A percentile compares a stretch with the other conserved stretches of the same genome.
phyloP scores from a whole-genome alignment of 2,329 filamentous ascomycete genomes.

The Monosporascus cannonballus region DNA sequence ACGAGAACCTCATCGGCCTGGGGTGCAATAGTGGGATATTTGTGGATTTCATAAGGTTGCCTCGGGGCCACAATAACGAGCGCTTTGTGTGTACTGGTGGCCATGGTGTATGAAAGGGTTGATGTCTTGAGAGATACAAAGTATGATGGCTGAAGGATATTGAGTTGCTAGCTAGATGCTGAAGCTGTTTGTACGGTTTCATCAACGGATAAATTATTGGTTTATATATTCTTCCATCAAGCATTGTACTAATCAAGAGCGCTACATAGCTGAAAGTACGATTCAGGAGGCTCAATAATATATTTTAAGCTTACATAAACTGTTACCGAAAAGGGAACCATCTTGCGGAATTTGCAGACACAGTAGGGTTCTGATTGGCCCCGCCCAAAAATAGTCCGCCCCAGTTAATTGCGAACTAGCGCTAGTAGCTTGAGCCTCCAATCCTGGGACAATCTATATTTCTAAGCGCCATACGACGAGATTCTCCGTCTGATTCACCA shows the following conservation, averaged over 20 bases:
- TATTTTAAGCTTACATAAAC: background rate
- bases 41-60: conserved; percentile 19
- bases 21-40: conserved; percentile 24
- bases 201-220: too few relatives aligned
- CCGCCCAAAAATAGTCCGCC: too few relatives aligned
- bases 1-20: conserved; percentile 44
- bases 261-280: background rate
- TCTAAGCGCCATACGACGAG: too few relatives aligned
- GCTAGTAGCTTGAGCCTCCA: too few relatives aligned
- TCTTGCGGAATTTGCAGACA: background rate
- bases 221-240: background rate
- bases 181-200: too few relatives aligned
- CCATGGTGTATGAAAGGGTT: conserved; percentile 4
- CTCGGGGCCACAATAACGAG: conserved; percentile 20
- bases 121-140: background rate
- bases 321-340: background rate
- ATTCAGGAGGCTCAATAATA: background rate
- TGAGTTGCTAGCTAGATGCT: background rate
- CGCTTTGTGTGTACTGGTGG: conserved; percentile 17
- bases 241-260: background rate
- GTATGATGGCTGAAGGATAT: background rate
- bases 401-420: too few relatives aligned
- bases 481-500: too few relatives aligned
- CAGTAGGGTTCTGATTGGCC: background rate
- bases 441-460: too few relatives aligned